Evolutionary conservation across 139 green algal genomes (phyloP), one percentile per base, ranked within the genome.

Genomic region (Nannochloris sp.): DNA sequence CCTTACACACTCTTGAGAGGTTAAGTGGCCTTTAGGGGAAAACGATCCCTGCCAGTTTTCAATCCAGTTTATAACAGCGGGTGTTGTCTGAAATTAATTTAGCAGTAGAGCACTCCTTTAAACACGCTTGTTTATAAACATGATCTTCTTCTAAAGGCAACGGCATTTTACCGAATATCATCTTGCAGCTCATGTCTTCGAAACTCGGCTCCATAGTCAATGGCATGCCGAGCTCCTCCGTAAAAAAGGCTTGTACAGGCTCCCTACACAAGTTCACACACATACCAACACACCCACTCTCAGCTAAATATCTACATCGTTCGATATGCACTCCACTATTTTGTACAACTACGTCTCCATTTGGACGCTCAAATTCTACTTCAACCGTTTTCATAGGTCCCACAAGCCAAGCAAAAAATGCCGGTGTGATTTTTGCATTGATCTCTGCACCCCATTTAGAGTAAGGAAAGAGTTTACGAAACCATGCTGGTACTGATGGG

Each of bases 191-290:
- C n/a, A 77, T 71, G 55, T 88, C 77, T 39, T 90, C 80, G 63
- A 73, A 81, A 33, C 81, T 80, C 15, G 85, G 85, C 24, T 82
- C 80, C 76, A 91, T 89, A 5, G 78, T 89, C 42, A 95, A 60
- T 7, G 87, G 87, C 70, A 95, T 87, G 6, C 87, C 87, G 19
- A 94, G 81, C 39, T 92, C 53, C 45, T 92, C 67, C 9, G 77
- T 93, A 73, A 94, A 94, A 69, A 93, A 92, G 1, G 72, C 67
- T 61, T 93, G 84, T 3, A 44, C 73, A 23, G 85, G 80, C n/a
- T 70, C 47, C 60, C 89, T 94, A 80, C 87, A 94, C 31, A 94
- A 76, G 70, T 94, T 93, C 4, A 88, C 69, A 60, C 87, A 94
- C 87, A 94, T 94, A 31, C 70, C 87, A 0, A 68, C 73, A 54